Conservation (phyloP, 495 filamentous ascomycete species). For the Talaromyces wortmannii region DNA sequence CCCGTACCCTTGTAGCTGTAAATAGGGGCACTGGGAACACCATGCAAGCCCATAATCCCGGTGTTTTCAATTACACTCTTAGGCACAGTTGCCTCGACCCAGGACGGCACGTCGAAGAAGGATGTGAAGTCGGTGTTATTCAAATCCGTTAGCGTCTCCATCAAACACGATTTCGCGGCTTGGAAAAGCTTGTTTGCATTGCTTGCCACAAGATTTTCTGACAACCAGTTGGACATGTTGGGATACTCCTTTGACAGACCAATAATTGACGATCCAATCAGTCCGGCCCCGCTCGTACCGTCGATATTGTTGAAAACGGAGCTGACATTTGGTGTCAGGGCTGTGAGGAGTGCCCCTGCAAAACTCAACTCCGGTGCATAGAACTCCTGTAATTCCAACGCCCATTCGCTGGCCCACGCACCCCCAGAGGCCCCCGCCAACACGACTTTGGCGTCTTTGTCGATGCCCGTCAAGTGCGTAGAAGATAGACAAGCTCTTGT, state of each 20-base stretch:
- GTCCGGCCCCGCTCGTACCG: conserved; percentile 76
- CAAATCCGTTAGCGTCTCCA: not conserved
- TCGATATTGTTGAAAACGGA: conserved; percentile 87
- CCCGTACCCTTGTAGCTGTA: conserved; percentile 44
- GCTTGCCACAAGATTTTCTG: not conserved
- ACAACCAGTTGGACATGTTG: not conserved
- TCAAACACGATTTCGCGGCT: not conserved
- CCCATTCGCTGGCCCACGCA: conserved; percentile 37
- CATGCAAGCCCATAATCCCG: conserved; percentile 14
- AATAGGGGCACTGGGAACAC: conserved; percentile 33
- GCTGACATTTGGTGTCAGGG: conserved; percentile 28
- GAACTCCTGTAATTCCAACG: conserved; percentile 30
- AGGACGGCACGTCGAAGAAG: conserved; percentile 7
- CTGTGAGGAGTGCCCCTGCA: not conserved
- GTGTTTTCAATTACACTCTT: conserved; percentile 8
- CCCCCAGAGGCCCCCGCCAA: conserved; percentile 48
- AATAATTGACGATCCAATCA: not conserved
- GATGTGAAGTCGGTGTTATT: not conserved
- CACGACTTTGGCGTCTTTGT: conserved; percentile 9
- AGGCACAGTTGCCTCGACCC: conserved; percentile 4
- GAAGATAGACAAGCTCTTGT: conserved; percentile 29
- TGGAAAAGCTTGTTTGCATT: not conserved
- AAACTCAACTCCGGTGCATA: conserved; percentile 38
- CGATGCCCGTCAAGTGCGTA: not conserved
- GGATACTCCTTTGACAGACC: not conserved